Evolutionary conservation across 2,329 filamentous ascomycete genomes (phyloP), one percentile per base, ranked within the genome.

Genomic region (Trichoderma sp.): DNA sequence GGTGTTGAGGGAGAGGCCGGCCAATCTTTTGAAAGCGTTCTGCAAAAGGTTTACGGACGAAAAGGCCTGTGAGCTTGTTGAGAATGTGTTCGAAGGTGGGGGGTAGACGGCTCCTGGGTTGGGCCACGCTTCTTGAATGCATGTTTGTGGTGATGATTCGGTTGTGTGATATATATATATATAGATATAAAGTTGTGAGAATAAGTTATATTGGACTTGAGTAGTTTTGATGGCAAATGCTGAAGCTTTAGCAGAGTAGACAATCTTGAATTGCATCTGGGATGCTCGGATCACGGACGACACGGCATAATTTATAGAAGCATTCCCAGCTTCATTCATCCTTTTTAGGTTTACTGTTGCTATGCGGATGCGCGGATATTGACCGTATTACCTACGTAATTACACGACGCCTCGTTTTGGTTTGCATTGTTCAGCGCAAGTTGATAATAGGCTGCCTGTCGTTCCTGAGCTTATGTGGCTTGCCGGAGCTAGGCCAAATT

Each of bases 401-500:
- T 53, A 11, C 60, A 37, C 21, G 31, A 49, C 35, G 27, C 60
- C 14, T 49, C 60, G 13, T 27, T 53, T 63, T 33, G 37, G 47
- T 40, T 63, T 53, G 24, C 35, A n/a, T 53, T 43, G 40, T 43
- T 43, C 40, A 43, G 40, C 8, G 19, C 40, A 3, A 27, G 6
- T 31, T 53, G 4, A 4, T 37, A 8, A 21, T 37, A 29, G 33
- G 33, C 5, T 16, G 31, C 13, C 13, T 63, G 31, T 8, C n/a
- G 55, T 35, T 40, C 60, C 60, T 63, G 60, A 53, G 33, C 29
- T 53, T 11, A 33, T 21, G 55, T 58, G 55, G 55, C 55, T 37
- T 58, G n/a, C 55, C n/a, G 31, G 24, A 37, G 55, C 55, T 58
- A 58, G 55, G 55, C 6, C 16, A 37, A 37, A 58, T 58, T 58